Base-by-base conservation (phyloP, 139 green algal species). In the Coccomyxa sp. region DNA sequence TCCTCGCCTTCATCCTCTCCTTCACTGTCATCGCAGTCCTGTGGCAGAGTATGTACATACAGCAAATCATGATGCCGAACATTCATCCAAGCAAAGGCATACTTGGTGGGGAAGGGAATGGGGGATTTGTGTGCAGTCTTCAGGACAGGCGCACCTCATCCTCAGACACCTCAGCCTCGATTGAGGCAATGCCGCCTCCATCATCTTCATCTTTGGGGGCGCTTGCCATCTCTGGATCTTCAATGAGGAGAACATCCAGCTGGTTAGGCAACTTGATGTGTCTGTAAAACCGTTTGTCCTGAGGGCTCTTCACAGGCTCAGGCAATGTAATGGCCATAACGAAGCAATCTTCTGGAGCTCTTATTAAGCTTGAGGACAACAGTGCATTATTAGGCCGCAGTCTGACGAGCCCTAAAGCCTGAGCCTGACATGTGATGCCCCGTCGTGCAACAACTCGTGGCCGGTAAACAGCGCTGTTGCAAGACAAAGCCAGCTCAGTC, bases 141-240 rank as follows among this genome's bases (percentile, higher is more conserved):
- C 38, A 51, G 38, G 38, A 51, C 38, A 51, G 38, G 38, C 63
- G 63, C 63, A 71, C 18, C 63, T 71, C 18, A 71, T 25, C 63
- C 21, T 21, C 63, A 71, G 38, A 51, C 38, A 51, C 82, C 0
- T 90, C 76, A 21, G 90, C 79, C 13, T 80, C 80, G 30, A 75
- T 58, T 1, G n/a, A 77, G 67, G 81, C 58, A 66, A 67, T 38
- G 67, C 71, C 10, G 27, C 27, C 71, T 1, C n/a, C 27, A n/a
- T 77, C 71, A 38, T 38, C 14, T n/a, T 38, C 27, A 38, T 38
- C 71, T 15, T 77, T n/a, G 1, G n/a, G 25, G 21, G 30, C 81
- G 12, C 45, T 17, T 67, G 74, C 83, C 38, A 99, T 97, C 51
- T 98, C 90, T 0, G 94, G 94, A 81, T 99, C 96, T 83, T 92